Base-by-base conservation (phyloP, 1,139 yeast species). In the Hansenula lynferdii region DNA sequence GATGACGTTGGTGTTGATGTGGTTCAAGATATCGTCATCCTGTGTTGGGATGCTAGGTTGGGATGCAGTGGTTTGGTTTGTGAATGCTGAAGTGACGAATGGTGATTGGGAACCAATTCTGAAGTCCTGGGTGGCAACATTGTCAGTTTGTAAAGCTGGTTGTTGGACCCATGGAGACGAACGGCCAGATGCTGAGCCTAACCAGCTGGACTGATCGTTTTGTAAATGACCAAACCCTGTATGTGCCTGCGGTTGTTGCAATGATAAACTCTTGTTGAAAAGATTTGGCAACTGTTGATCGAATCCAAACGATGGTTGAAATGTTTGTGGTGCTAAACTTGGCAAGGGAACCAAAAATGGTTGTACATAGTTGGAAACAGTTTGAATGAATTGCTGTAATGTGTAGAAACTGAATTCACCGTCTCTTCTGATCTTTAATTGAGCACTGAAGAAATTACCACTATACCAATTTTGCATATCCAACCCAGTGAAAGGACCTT, bases 401-500 rank as follows among this genome's bases (percentile, higher is more conserved):
- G 77, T 60, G 30, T 57, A 61, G 51, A 58, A 76, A 12, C 41
- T 39, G 1, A 51, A 42, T 39, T 75, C 78, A 28, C 67, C 77
- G 28, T 64, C 68, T 31, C 90, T 70, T 44, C 85, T 71, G 40
- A 86, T 67, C 35, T 65, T 63, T 47, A 86, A 63, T 42, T 75
- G 77, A 14, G 68, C 69, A 37, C 65, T 67, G 46, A 86, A 68
- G 61, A 83, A 85, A 2, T 81, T 80, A 24, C 73, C 75, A 6
- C 71, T 57, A 44, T 73, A 75, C 96, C 96, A 86, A 38, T 69
- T 77, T 48, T 85, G 94, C 96, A 86, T 86, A 65, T 74, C 62
- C 21, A 66, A 62, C 2, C 94, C 89, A 38, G 70, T 69, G 57
- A 85, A 86, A 3, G 96, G 95, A 19, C 96, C 96, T 54, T 85